Evolutionary conservation across 2,329 filamentous ascomycete species (phyloP).

Genomic region (Neoarthrinium moseri): DNA sequence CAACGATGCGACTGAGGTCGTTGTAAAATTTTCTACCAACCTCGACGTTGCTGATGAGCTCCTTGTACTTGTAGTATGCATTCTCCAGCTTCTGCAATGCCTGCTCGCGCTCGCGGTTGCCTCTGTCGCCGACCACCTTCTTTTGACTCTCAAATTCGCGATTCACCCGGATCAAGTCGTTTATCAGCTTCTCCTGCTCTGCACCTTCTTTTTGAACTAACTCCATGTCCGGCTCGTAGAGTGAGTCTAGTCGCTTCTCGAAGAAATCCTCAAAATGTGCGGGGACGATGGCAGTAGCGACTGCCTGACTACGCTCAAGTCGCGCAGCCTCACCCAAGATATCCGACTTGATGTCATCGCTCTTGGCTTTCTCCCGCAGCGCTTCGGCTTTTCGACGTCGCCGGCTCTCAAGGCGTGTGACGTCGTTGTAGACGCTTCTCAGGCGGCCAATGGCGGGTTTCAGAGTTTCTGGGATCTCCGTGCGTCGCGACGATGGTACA

Average conservation of each 20-base stretch:
- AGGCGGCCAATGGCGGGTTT: conserved; percentile 77
- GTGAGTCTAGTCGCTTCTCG: conserved; percentile 69
- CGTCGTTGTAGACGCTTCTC: conserved; percentile 79
- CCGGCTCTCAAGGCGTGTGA: conserved; percentile 77
- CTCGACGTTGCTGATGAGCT: conserved; percentile 89
- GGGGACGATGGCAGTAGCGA: conserved; percentile 76
- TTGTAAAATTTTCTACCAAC: conserved; percentile 96
- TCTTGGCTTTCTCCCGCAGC: conserved; percentile 74
- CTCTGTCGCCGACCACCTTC: conserved; percentile 60
- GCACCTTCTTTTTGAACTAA: conserved; percentile 67
- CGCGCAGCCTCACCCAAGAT: conserved; percentile 81
- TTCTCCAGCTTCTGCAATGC: conserved; percentile 86
- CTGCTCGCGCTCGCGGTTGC: conserved; percentile 73
- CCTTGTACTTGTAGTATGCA: conserved; percentile 94
- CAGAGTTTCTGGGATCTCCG: conserved; percentile 75
- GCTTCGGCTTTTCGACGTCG: conserved; percentile 77
- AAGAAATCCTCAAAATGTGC: conserved; percentile 93
- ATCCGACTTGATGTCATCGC: conserved; percentile 85
- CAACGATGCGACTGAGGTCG: conserved; percentile 84
- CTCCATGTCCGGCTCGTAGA: conserved; percentile 77
- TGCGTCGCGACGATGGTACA: conserved; percentile 80
- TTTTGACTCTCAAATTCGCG: conserved; percentile 73
- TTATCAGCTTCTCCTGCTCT: conserved; percentile 73
- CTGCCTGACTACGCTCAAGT: conserved; percentile 79
- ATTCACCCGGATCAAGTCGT: conserved; percentile 73